Base-by-base conservation (phyloP, 495 filamentous ascomycete genomes). In the Aspergillus ellipticus region DNA sequence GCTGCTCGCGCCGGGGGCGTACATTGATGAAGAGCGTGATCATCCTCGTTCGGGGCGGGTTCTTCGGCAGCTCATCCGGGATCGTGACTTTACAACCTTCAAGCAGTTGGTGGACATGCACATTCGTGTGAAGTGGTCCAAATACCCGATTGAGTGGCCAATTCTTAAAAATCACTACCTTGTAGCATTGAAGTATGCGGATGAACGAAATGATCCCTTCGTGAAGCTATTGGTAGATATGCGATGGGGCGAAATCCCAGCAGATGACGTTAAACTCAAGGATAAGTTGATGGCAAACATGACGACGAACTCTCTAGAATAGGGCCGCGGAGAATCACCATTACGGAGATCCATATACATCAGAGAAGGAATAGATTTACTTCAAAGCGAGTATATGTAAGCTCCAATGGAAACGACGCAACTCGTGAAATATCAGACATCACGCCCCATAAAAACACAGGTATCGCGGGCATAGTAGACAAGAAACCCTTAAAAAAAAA, bases 51-150 rank as follows among this genome's bases (percentile, higher is more conserved):
- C 68, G 15, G 54, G 50, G 16, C 64, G 59, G 20, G 33, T 60
- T 1, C 59, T 71, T 15, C 66, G 66, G 11, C 62, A 66, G 49
- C 53, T 74, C 45, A 75, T 78, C 53, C 70, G 73, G 11, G 61
- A 62, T 6, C 64, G 73, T 2, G 61, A 66, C 16, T 60, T 69
- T 31, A 60, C 52, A 35, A 69, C 74, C 0, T 77, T 78, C 48
- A 33, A 55, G 1, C 58, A 63, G 0, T 39, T 78, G 35, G 33
- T 77, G 50, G 11, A 45, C 0, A 56, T 78, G 57, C 21, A 51
- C 3, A 65, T 75, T 37, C 68, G 65, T 0, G 42, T 62, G 6
- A 62, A 56, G 10, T 62, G 64, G 58, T 76, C 71, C 45, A 65
- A 65, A 11, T 66, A 70, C 41, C 65, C 62, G 1, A 46, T 55